Conservation (phyloP, 148 eudicot species). For the Talinum fruticosum region DNA sequence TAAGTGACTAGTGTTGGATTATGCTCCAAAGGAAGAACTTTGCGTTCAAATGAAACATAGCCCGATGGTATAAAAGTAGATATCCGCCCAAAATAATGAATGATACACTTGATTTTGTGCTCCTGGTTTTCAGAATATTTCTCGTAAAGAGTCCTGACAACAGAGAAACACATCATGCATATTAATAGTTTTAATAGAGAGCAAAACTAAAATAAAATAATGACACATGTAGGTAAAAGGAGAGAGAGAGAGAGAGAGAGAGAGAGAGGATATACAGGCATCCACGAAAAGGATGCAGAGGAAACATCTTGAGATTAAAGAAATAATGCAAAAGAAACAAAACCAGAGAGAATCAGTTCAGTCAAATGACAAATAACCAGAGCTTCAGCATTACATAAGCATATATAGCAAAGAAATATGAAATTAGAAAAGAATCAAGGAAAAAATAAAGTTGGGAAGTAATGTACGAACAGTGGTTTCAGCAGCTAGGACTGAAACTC, state of each 20-base stretch:
- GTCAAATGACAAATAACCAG: background rate
- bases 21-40: slow-evolving; percentile 61
- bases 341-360: background rate
- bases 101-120: slow-evolving; percentile 78
- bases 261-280: background rate
- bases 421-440: background rate
- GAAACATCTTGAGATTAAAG: background rate
- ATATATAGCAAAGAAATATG: no score
- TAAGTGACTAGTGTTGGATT: slow-evolving; percentile 35
- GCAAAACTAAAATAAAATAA: background rate
- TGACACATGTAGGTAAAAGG: background rate
- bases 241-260: no score
- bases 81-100: slow-evolving; percentile 86
- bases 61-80: slow-evolving; percentile 55
- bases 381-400: no score
- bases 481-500: no score
- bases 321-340: background rate
- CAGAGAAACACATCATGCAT: background rate
- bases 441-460: background rate
- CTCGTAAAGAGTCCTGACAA: slow-evolving; percentile 66
- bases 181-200: background rate
- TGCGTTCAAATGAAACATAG: slow-evolving; percentile 80
- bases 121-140: slow-evolving; percentile 52
- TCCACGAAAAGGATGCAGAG: background rate
- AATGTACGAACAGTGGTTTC: background rate